Evolutionary conservation across 2,329 filamentous ascomycete genomes (phyloP), one percentile per base, ranked within the genome.

Genomic region (Colletotrichum siamense): DNA sequence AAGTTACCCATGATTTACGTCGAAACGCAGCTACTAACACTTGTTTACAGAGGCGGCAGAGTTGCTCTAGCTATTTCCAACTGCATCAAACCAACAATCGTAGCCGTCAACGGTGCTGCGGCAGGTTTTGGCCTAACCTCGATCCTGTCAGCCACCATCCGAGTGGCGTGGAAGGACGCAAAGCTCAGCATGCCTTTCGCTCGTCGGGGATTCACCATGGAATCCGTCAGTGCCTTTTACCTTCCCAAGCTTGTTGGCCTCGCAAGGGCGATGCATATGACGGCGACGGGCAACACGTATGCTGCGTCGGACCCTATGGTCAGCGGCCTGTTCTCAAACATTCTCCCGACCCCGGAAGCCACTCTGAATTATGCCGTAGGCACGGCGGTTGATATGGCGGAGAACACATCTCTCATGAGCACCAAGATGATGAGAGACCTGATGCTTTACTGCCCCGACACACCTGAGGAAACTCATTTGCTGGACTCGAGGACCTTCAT

Each of bases 1-100:
- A 5, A 63, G 57, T 57, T 3, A 8, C 13, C 13, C 18, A 8
- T 9, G 3, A 7, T 8, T 9, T 8, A 26, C 15, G 1, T 12
- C n/a, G 3, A 36, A 10, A 22, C 8, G 5, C 16, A 18, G 4
- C 18, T 12, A 16, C 13, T 64, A 12, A 26, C 1, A 7, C 4
- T 36, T 12, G 15, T 64, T 2, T 34, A 13, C 82, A 85, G 87
- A 30, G 70, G 70, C 5, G 70, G 70, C 4, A 24, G 62, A 18
- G 52, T 68, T 34, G 63, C 70, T 4, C 34, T 73, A 15, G 70
- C 70, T 15, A 69, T 79, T 18, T 75, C 76, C 22, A 70, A 73
- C 26, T 79, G 76, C 67, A 69, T 61, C 67, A 79, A 78, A 62
- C 78, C 78, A 18, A 65, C 77, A 12, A 75, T 79, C 18, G 78